phyloP scores from a whole-genome alignment of 2,329 filamentous ascomycete genomes.

The Neurospora sp. region DNA sequence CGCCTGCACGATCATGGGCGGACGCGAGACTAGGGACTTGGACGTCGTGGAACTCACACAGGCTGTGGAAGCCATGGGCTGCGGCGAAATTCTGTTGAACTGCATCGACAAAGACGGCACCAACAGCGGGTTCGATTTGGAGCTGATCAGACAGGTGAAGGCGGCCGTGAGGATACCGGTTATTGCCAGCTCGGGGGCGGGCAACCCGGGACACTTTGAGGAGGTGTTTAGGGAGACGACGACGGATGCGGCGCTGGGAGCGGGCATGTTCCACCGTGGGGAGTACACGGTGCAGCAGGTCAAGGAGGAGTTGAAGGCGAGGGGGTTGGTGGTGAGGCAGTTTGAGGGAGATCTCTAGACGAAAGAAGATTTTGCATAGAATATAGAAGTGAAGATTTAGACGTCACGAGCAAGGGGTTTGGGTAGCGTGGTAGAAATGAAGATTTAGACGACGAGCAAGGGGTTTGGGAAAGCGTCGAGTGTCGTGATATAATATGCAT shows the following conservation, averaged over 20 bases:
- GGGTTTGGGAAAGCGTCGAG: not conserved
- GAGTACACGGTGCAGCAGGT: constrained; percentile 94
- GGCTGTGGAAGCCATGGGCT: constrained; percentile 92
- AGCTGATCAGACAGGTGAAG: constrained; percentile 85
- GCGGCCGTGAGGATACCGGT: constrained; percentile 80
- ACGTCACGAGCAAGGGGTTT: not conserved
- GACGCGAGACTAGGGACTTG: constrained; percentile 84
- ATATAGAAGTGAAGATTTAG: not conserved
- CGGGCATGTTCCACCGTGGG: constrained; percentile 93
- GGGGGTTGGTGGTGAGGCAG: constrained; percentile 67
- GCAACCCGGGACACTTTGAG: constrained; percentile 75
- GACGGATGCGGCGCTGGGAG: constrained; percentile 87
- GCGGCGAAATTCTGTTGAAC: constrained; percentile 89
- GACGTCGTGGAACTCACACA: constrained; percentile 81
- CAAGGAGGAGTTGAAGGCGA: constrained; percentile 66
- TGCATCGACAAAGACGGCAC: constrained; percentile 97
- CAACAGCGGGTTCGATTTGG: constrained; percentile 88
- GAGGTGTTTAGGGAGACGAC: constrained; percentile 80
- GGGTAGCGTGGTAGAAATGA: not conserved
- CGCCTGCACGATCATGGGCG: constrained; percentile 92
- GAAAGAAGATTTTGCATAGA: not conserved
- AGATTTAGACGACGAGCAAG: not conserved
- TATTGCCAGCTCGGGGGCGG: constrained; percentile 88
- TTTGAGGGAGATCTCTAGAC: constrained; percentile 51
- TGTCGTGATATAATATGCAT: not conserved